Evolutionary conservation across 1,284 basidiomycete genomes (phyloP), one percentile per base, ranked within the genome.

Genomic region (Fistulinella cinereoalba): DNA sequence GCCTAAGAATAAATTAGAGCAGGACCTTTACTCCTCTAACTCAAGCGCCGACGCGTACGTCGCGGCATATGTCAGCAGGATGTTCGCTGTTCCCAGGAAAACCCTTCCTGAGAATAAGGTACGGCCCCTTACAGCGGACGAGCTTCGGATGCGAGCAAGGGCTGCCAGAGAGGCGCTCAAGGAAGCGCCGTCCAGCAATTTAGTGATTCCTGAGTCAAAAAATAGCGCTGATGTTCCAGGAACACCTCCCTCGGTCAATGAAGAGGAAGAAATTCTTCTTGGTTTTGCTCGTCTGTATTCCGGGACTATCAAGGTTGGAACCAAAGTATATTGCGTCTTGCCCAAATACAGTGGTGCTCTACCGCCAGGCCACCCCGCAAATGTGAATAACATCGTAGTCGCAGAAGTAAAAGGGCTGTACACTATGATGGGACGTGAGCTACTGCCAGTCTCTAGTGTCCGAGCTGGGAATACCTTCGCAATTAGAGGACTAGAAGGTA

Each of bases 391-490:
- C 61, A 57, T 94, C 39, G 62, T 77, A n/a, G 67, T 73, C 9
- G 76, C 87, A 15, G 76, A 71, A 18, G 80, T 94, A 6, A 80
- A 85, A 51, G 85, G 85, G 6, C 69, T 99, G 45, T 99, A 98
- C 71, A 84, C 90, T 56, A 97, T 99, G 91, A 99, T 99, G 97
- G 97, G 97, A 3, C 76, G 92, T 32, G 95, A 98, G 61, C 77
- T 99, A 16, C 81, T 92, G 0, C 76, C 85, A 0, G 92, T 97
- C 4, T 75, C 88, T 34, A 76, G 77, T 51, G 93, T 99, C 0
- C 81, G 79, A n/a, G 95, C 97, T 1, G 97, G 97, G 11, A 96
- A 97, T 62, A 91, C 97, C 3, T 99, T 97, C 58, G 97, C 95
- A 2, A 83, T 98, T 50, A 86, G 78, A 47, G 97, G 97, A 0